phyloP scores from a whole-genome alignment of 805 yeast species.

The Wickerhamiella musiphila region DNA sequence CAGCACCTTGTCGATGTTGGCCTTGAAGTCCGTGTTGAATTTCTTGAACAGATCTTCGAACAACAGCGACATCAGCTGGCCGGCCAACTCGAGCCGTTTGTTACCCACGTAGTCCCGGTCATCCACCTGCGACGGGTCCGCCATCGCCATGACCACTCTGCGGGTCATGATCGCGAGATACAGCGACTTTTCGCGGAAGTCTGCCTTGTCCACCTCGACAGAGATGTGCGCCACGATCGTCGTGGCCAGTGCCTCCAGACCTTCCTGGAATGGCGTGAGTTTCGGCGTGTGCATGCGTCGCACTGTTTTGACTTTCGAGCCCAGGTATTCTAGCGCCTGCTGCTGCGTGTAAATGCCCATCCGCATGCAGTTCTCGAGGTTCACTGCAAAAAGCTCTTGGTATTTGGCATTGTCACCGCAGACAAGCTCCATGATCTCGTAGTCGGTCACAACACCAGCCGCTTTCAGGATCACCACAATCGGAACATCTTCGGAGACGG shows the following conservation, averaged over 20 bases:
- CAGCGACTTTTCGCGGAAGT: slow-evolving; percentile 84
- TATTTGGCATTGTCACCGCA: slow-evolving; percentile 79
- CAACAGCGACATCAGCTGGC: slow-evolving; percentile 84
- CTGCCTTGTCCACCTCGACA: slow-evolving; percentile 44
- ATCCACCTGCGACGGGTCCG: slow-evolving; percentile 88
- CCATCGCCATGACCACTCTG: slow-evolving; percentile 88
- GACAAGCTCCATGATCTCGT: slow-evolving; percentile 83
- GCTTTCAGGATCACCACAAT: slow-evolving; percentile 87
- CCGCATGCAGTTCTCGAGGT: slow-evolving; percentile 84
- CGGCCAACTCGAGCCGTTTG: slow-evolving; percentile 91
- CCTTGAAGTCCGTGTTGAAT: slow-evolving; percentile 86
- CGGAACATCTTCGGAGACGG: slow-evolving; percentile 88
- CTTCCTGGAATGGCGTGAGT: slow-evolving; percentile 71
- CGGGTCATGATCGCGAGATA: slow-evolving; percentile 95
- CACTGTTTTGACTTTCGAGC: slow-evolving; percentile 79
- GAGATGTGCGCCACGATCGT: slow-evolving; percentile 91
- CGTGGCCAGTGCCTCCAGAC: slow-evolving; percentile 78
- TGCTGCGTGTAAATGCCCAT: slow-evolving; percentile 77
- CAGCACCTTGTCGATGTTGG: slow-evolving; percentile 80
- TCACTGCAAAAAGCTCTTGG: slow-evolving; percentile 83
- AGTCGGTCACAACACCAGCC: slow-evolving; percentile 81
- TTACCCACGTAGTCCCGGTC: slow-evolving; percentile 98
- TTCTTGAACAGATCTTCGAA: slow-evolving; percentile 96
- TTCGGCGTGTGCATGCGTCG: slow-evolving; percentile 76
- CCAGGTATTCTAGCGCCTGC: slow-evolving; percentile 84